Evolutionary conservation across 2,329 filamentous ascomycete genomes (phyloP).

Genomic region (Penicillium sp.): DNA sequence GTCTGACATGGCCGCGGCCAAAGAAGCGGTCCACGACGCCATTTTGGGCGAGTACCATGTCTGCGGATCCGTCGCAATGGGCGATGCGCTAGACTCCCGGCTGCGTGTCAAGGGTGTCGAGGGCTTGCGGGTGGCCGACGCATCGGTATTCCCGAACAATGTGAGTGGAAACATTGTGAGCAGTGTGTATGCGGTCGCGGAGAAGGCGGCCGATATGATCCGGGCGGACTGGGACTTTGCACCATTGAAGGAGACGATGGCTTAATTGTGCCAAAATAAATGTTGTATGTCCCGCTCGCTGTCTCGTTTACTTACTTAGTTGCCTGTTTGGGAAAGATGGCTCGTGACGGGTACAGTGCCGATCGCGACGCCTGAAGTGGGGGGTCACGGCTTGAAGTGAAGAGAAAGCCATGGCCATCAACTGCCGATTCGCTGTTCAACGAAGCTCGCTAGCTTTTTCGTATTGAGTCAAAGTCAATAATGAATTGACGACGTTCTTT

Average conservation of each 20-base stretch:
- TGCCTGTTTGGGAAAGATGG: neutral
- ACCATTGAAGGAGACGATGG: constrained; percentile 8
- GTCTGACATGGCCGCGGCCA: constrained; percentile 15
- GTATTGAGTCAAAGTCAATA: too few species aligned
- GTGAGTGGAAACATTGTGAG: constrained; percentile 33
- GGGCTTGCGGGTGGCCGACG: constrained; percentile 32
- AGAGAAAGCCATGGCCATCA: neutral
- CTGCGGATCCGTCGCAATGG: constrained; percentile 34
- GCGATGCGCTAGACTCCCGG: constrained; percentile 31
- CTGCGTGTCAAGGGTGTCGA: constrained; percentile 32
- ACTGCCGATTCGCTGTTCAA: neutral
- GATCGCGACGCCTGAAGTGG: neutral
- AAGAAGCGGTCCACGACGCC: constrained; percentile 17
- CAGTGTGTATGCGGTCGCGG: constrained; percentile 38
- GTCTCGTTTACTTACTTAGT: neutral
- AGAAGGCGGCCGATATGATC: constrained; percentile 40
- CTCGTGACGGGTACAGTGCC: neutral
- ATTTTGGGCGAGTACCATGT: constrained; percentile 22
- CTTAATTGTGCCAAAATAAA: neutral
- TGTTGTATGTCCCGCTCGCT: neutral
- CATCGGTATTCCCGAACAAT: constrained; percentile 33
- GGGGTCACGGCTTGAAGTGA: neutral
- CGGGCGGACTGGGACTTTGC: constrained; percentile 27
- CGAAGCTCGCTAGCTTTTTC: too few species aligned
- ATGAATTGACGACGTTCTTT: too few species aligned